Percentiles rank a stretch among this genome's conserved stretches.
Evolutionary conservation across 1,284 basidiomycete genomes (phyloP).

Genomic region (Psilocybe mexicana): DNA sequence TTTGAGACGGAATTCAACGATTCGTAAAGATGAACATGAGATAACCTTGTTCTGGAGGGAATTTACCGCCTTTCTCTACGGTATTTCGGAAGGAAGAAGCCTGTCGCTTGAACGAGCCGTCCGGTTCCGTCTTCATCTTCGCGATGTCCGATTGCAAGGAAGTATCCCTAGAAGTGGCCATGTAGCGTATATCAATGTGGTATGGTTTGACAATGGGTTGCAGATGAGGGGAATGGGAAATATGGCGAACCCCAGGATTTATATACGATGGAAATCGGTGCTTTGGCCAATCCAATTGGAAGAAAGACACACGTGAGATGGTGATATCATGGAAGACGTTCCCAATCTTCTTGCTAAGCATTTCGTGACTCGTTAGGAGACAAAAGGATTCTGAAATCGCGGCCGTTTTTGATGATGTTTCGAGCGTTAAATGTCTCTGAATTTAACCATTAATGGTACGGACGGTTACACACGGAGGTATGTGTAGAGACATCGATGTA

Average conservation of each 20-base stretch:
- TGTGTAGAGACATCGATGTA: no score
- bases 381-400: no score
- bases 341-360: background rate
- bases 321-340: background rate
- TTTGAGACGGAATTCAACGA: background rate
- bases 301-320: background rate
- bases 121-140: constrained; percentile 60
- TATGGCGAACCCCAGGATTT: background rate
- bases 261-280: background rate
- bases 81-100: constrained; percentile 72
- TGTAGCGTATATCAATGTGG: constrained; percentile 6
- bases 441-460: no score
- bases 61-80: constrained; percentile 75
- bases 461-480: no score
- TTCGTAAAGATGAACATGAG: constrained; percentile 11
- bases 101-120: constrained; percentile 85
- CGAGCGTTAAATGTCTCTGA: no score
- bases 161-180: constrained; percentile 34
- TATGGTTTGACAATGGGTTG: background rate
- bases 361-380: background rate
- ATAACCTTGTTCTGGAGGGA: constrained; percentile 80
- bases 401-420: no score
- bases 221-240: background rate
- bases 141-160: constrained; percentile 57
- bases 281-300: background rate